Percentiles rank a stretch among this genome's conserved stretches.
phyloP scores from a whole-genome alignment of 2,329 filamentous ascomycete species.

The Tolypocladium cylindrosporum region DNA sequence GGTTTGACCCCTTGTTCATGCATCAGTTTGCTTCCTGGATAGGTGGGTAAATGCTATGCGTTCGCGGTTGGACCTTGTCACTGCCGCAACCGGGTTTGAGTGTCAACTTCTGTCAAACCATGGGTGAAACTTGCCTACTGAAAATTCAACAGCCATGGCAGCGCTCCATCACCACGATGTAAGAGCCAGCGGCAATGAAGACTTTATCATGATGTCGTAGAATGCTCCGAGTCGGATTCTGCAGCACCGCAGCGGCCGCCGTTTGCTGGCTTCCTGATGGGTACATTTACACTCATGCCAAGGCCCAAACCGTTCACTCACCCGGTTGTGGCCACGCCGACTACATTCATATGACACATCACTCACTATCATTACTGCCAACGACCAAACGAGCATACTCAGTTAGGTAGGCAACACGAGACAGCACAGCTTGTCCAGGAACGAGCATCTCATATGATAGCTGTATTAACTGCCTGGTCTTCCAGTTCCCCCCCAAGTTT shows the following conservation, averaged over 20 bases:
- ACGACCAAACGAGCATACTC: not conserved
- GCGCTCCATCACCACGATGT: too few species aligned
- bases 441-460: not conserved
- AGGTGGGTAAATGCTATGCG: not conserved
- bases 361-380: not conserved
- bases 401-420: not conserved
- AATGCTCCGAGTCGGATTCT: not conserved
- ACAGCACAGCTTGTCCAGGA: not conserved
- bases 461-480: not conserved
- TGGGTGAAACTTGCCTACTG: not conserved
- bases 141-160: not conserved
- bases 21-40: not conserved
- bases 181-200: too few species aligned
- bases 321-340: not conserved
- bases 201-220: too few species aligned
- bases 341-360: not conserved
- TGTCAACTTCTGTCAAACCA: not conserved
- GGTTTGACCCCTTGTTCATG: not conserved
- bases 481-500: not conserved
- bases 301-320: not conserved
- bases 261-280: not conserved
- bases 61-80: not conserved
- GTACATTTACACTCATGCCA: not conserved
- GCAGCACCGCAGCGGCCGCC: not conserved
- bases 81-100: not conserved